Base-by-base conservation (phyloP, 2,329 filamentous ascomycete genomes). In the Aphanoascus verrucosus region DNA sequence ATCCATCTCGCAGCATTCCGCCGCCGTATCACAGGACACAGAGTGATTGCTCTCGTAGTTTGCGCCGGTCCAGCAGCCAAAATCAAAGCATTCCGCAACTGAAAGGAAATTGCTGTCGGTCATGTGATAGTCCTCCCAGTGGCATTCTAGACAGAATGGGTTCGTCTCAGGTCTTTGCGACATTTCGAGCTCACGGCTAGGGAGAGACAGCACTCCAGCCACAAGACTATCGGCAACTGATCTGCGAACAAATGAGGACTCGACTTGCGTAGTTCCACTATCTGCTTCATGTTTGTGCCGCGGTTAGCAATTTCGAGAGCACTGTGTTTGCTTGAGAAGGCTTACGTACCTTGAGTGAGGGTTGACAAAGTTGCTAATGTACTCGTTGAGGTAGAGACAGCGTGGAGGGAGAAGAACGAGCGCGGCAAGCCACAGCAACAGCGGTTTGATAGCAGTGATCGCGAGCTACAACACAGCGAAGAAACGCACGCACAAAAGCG, bases 131-230 rank as follows among this genome's bases (percentile, higher is more conserved):
- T 62, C 59, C 46, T 71, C 66, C 69, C 69, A 72, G 43, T 68
- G 67, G 55, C 69, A 72, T 59, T 70, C 68, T 20, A 72, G 64
- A 56, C 69, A 72, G 57, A 67, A 69, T 51, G 67, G 63, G 48
- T 64, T 58, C 52, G 40, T 12, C 11, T 53, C 51, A 17, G 40
- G 46, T 20, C 52, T 54, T 19, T 42, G 47, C 12, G 53, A 52
- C 58, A 59, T 57, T 44, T 34, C 34, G 20, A 38, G 32, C 19
- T 44, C 43, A 17, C 31, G 31, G 40, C 17, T 23, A 8, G 49
- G 14, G 23, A 35, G 23, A 28, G 40, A 9, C 20, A 15, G 4
- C 37, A 12, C 23, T 44, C 40, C 28, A 17, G 15, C 28, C 31
- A 43, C 35, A 47, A 31, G n/a, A 5, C 31, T 6, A 42, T 28